phyloP scores from a whole-genome alignment of 228 moss, liverwort and hornwort species.

The Sphagnum magellanicum region DNA sequence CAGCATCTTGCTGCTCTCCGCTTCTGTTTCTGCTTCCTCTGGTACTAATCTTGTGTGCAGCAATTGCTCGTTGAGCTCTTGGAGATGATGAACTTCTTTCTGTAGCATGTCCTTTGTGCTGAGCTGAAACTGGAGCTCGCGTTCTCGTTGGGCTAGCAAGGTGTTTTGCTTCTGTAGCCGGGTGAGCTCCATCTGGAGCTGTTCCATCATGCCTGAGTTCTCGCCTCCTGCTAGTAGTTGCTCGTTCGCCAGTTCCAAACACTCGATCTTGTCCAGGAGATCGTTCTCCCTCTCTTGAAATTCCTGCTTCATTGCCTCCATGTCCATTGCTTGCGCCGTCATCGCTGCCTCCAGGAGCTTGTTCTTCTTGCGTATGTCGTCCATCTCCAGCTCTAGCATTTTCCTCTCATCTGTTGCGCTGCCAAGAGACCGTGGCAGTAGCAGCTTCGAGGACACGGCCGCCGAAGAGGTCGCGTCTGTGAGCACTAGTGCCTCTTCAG shows the following conservation, averaged over 20 bases:
- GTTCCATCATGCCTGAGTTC: conserved; percentile 79
- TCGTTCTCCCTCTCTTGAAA: conserved; percentile 62
- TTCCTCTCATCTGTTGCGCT: not conserved
- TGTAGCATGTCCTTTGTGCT: conserved; percentile 76
- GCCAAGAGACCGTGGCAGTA: too few species aligned
- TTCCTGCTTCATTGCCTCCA: conserved; percentile 56
- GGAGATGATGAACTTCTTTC: conserved; percentile 78
- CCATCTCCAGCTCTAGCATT: not conserved
- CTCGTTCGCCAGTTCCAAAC: conserved; percentile 77
- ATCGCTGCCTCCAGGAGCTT: too few species aligned
- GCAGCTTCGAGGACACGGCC: too few species aligned
- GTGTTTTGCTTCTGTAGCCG: conserved; percentile 85
- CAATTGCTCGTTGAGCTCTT: conserved; percentile 53
- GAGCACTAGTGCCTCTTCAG: too few species aligned
- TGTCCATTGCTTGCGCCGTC: conserved; percentile 32
- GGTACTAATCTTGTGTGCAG: not conserved
- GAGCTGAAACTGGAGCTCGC: conserved; percentile 71
- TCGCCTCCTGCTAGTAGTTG: conserved; percentile 61
- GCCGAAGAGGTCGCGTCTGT: too few species aligned
- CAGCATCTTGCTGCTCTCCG: conserved; percentile 61
- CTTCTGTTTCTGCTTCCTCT: conserved; percentile 24
- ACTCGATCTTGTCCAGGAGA: conserved; percentile 69
- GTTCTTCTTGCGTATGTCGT: too few species aligned
- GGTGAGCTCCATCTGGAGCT: conserved; percentile 78
- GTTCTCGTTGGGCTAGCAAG: conserved; percentile 51